Evolutionary conservation across 805 yeast genomes (phyloP).

Genomic region (Hanseniaspora nectarophila): DNA sequence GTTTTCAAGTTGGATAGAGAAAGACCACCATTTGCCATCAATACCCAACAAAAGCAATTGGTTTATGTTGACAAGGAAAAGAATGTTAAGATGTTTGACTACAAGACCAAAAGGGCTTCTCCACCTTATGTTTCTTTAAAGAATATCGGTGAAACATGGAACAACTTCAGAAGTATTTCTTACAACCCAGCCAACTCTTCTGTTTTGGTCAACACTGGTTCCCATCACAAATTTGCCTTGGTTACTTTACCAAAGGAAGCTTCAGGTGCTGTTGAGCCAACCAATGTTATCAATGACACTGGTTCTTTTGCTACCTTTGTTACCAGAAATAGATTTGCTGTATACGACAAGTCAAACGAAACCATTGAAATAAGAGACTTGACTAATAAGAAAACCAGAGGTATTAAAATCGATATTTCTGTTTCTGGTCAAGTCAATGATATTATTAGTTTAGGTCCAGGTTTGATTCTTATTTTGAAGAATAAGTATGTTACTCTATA

Average conservation of each 20-base stretch:
- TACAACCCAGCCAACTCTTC: slow-evolving; percentile 90
- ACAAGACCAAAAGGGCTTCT: slow-evolving; percentile 48
- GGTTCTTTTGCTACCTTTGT: slow-evolving; percentile 83
- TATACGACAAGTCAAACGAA: slow-evolving; percentile 51
- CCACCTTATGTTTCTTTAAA: slow-evolving; percentile 75
- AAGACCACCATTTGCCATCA: slow-evolving; percentile 46
- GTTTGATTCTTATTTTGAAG: slow-evolving; percentile 67
- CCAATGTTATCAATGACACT: slow-evolving; percentile 63
- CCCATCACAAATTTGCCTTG: slow-evolving; percentile 56
- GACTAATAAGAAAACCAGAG: slow-evolving; percentile 68
- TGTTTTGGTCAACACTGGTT: slow-evolving; percentile 68
- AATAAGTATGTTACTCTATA: slow-evolving; percentile 60
- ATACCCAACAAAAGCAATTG: slow-evolving; percentile 68
- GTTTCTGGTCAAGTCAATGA: slow-evolving; percentile 45
- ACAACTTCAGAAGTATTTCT: slow-evolving; percentile 69
- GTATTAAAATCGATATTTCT: slow-evolving; percentile 48
- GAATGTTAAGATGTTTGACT: slow-evolving; percentile 73
- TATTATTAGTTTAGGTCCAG: slow-evolving; percentile 69
- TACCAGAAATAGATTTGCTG: slow-evolving; percentile 88
- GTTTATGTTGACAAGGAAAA: slow-evolving; percentile 71
- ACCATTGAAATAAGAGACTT: slow-evolving; percentile 75
- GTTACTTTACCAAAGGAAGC: slow-evolving; percentile 72
- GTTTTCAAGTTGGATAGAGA: slow-evolving; percentile 95
- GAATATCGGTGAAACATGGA: slow-evolving; percentile 76
- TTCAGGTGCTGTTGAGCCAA: slow-evolving; percentile 88